Conservation (phyloP, 306 rosid species). For the Comarum palustre region DNA sequence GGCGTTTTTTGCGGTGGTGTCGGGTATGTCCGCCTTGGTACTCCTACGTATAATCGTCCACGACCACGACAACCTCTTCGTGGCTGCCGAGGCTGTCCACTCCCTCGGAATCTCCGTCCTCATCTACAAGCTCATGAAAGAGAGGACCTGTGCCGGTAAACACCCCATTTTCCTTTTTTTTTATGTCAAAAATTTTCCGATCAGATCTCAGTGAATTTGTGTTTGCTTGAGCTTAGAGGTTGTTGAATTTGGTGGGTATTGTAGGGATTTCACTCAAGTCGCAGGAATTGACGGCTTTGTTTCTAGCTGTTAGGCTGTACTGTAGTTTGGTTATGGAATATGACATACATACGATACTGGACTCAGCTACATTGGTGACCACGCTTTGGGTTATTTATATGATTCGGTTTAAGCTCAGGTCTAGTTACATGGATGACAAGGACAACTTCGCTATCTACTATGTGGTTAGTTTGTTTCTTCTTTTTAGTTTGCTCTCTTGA, state of each 20-base stretch:
- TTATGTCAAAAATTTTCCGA: not conserved
- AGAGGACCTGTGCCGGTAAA: slow-evolving; percentile 64
- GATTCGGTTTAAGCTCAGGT: slow-evolving; percentile 57
- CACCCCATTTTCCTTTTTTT: not conserved
- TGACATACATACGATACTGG: slow-evolving; percentile 74
- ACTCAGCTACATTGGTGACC: slow-evolving; percentile 59
- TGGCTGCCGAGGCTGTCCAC: slow-evolving; percentile 64
- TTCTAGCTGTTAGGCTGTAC: slow-evolving; percentile 66
- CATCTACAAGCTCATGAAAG: slow-evolving; percentile 62
- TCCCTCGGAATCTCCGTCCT: slow-evolving; percentile 63
- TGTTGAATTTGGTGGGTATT: not conserved
- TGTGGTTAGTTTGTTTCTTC: slow-evolving; percentile 42
- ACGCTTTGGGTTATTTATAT: slow-evolving; percentile 73
- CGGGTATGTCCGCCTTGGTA: slow-evolving; percentile 38
- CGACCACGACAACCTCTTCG: slow-evolving; percentile 63
- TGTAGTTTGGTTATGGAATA: slow-evolving; percentile 82
- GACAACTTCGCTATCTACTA: slow-evolving; percentile 58
- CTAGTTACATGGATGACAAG: slow-evolving; percentile 64
- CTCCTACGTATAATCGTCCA: slow-evolving; percentile 54
- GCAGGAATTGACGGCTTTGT: slow-evolving; percentile 71
- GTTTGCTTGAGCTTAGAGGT: not conserved
- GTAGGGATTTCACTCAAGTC: slow-evolving; percentile 76
- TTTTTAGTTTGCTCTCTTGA: not conserved
- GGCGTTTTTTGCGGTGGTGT: slow-evolving; percentile 46
- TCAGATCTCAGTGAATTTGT: not conserved